Conservation (phyloP, 208 protist genomes). For the Crithidia sp. region DNA sequence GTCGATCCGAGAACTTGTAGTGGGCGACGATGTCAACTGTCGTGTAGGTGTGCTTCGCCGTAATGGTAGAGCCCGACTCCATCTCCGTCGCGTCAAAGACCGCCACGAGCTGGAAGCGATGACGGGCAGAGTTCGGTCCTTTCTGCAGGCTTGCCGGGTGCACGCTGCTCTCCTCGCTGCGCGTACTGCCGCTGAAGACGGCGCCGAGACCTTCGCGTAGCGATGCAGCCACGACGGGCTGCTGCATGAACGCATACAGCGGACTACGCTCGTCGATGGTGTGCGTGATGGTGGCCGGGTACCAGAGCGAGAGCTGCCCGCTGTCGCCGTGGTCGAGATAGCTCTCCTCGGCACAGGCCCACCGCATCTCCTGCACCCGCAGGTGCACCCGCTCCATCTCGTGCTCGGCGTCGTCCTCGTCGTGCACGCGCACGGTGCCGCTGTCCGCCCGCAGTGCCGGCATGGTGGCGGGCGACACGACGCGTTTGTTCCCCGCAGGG, state of each 20-base stretch:
- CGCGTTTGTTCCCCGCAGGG: not conserved
- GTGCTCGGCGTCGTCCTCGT: constrained; percentile 12
- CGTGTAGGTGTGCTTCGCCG: constrained; percentile 77
- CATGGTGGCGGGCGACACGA: not conserved
- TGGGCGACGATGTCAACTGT: constrained; percentile 72
- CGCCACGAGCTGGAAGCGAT: constrained; percentile 77
- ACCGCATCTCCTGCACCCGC: constrained; percentile 71
- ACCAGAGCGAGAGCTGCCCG: constrained; percentile 78
- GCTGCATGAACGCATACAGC: constrained; percentile 68
- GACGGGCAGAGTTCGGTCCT: not conserved
- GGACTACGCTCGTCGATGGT: constrained; percentile 77
- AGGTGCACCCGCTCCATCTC: constrained; percentile 59
- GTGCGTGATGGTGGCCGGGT: constrained; percentile 77
- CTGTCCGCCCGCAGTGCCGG: not conserved
- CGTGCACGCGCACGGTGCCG: not conserved
- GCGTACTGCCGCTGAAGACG: constrained; percentile 7
- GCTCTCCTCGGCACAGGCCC: constrained; percentile 69
- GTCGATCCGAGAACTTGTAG: constrained; percentile 79
- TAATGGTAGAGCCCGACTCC: constrained; percentile 73
- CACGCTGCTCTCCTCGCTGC: constrained; percentile 10
- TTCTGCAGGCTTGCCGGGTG: constrained; percentile 12
- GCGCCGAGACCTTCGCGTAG: constrained; percentile 13
- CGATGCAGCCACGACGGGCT: constrained; percentile 30
- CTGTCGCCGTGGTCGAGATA: constrained; percentile 47
- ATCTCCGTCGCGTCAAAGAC: constrained; percentile 84